Percentiles rank a stretch among this genome's conserved stretches.
Conservation (phyloP, 305 asterid genomes). For the Fraxinus albicans region DNA sequence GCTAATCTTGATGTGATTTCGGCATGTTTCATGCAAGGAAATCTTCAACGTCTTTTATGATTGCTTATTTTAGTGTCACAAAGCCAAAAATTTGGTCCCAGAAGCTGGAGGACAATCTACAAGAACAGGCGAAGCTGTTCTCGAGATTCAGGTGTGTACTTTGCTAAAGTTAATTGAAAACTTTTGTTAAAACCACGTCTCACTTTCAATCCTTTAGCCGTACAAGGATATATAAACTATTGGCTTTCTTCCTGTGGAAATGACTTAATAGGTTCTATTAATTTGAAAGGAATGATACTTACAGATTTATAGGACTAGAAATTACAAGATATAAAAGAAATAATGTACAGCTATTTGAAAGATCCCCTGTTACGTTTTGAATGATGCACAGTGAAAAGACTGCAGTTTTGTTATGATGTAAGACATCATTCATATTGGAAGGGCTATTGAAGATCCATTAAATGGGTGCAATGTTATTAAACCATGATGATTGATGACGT, state of each 20-base stretch:
- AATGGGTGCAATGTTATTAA: not conserved
- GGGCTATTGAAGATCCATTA: not conserved
- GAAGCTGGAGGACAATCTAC: constrained; percentile 97
- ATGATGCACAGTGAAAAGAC: not conserved
- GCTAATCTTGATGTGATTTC: constrained; percentile 23
- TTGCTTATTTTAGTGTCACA: constrained; percentile 75
- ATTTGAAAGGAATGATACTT: not conserved
- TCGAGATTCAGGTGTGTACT: constrained; percentile 81
- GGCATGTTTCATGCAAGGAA: constrained; percentile 24
- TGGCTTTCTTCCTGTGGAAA: not conserved
- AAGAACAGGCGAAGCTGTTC: constrained; percentile 97
- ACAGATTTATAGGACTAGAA: not conserved
- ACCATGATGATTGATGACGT: not conserved
- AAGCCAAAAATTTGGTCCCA: constrained; percentile 96
- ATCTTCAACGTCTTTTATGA: constrained; percentile 9
- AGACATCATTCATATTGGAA: not conserved
- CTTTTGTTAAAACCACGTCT: constrained; percentile 1
- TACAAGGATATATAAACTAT: constrained; percentile 5
- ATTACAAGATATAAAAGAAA: not conserved
- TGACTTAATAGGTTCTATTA: not conserved
- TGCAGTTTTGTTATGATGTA: not conserved
- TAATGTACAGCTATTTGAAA: not conserved
- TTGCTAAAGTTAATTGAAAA: not conserved
- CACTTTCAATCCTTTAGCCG: constrained; percentile 2
- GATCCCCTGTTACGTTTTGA: not conserved